A percentile compares a stretch with the other conserved stretches of the same genome.
phyloP scores from a whole-genome alignment of 108 stramenopile species.

The Nitzschia sp. region DNA sequence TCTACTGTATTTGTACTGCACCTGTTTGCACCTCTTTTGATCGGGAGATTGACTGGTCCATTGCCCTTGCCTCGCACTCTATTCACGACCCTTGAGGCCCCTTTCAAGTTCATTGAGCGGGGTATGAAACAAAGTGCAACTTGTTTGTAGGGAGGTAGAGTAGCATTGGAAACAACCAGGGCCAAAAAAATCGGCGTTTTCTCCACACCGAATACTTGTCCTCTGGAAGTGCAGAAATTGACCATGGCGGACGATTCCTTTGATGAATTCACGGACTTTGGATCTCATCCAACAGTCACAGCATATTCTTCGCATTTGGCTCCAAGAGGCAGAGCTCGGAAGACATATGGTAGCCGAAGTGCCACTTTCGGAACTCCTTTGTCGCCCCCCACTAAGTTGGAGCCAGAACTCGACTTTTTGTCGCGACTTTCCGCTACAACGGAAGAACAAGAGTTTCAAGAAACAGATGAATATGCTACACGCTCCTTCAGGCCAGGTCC shows the following conservation, averaged over 20 bases:
- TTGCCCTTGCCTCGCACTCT: too few relatives aligned
- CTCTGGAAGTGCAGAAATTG: too few relatives aligned
- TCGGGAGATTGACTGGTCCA: too few relatives aligned
- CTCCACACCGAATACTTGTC: too few relatives aligned
- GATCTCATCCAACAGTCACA: conserved; percentile 11
- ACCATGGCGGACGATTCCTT: conserved; percentile 12
- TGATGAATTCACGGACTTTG: conserved; percentile 16
- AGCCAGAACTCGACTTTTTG: too few relatives aligned
- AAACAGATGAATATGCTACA: background rate
- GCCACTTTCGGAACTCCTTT: background rate
- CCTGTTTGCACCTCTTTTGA: too few relatives aligned
- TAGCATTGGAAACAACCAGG: background rate
- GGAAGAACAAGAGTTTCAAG: conserved; percentile 3
- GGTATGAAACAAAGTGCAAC: too few relatives aligned
- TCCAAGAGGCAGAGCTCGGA: conserved; percentile 13
- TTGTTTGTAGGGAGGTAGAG: background rate
- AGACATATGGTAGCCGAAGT: conserved; percentile 21
- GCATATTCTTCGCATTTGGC: conserved; percentile 33
- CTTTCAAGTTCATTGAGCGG: too few relatives aligned
- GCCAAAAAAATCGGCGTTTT: too few relatives aligned
- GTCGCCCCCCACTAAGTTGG: too few relatives aligned
- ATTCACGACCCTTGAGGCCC: too few relatives aligned
- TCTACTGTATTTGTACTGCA: too few relatives aligned
- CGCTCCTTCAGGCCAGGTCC: conserved; percentile 1
- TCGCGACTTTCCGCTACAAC: background rate